Percentiles rank a stretch among this genome's conserved stretches.
Conservation (phyloP, 148 eudicot genomes). For the Nepenthes gracilis region DNA sequence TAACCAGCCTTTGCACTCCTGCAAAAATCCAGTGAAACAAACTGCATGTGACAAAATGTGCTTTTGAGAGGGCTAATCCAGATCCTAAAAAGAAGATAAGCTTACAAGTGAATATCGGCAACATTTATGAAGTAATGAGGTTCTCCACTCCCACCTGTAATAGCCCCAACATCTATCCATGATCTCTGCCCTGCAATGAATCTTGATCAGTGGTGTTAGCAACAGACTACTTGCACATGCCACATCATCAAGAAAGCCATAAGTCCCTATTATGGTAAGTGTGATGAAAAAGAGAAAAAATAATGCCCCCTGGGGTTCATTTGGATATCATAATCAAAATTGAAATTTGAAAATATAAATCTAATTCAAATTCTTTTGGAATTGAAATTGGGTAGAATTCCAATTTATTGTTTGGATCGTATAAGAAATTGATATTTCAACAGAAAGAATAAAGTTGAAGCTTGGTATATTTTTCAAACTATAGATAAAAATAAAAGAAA, state of each 20-base stretch:
- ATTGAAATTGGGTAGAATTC: no score
- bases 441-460: no score
- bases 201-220: conserved; percentile 15
- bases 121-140: conserved; percentile 84
- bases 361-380: no score
- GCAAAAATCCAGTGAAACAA: conserved; percentile 15
- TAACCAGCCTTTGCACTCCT: conserved; percentile 99
- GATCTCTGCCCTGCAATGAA: conserved; percentile 64
- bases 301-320: background rate
- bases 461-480: no score
- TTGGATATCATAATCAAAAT: no score
- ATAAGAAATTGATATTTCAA: no score
- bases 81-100: conserved; percentile 1
- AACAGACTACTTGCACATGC: conserved; percentile 1
- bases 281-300: no score
- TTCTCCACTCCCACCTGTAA: conserved; percentile 43
- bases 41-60: background rate
- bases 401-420: no score
- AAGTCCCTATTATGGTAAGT: no score
- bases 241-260: background rate
- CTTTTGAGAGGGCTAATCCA: conserved; percentile 2
- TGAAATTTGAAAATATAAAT: no score
- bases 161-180: conserved; percentile 65
- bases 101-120: conserved; percentile 97
- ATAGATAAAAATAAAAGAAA: no score